Conservation (phyloP, 1,284 basidiomycete species). For the Apiotrichum montevideense region DNA sequence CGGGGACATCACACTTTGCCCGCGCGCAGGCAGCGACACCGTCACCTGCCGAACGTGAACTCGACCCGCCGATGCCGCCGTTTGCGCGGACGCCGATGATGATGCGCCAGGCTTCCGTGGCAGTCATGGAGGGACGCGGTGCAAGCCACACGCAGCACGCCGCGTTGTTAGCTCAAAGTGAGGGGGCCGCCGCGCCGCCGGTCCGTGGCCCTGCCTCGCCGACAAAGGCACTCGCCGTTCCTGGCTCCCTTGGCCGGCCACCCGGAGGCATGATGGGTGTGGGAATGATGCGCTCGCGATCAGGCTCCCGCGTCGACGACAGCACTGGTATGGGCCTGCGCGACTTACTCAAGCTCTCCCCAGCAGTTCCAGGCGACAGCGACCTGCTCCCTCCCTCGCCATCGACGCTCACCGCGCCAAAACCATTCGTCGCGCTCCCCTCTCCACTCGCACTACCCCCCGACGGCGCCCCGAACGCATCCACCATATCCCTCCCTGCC, state of each 20-base stretch:
- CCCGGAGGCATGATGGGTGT: slow-evolving; percentile 12
- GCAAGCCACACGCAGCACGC: slow-evolving; percentile 28
- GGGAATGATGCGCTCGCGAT: slow-evolving; percentile 36
- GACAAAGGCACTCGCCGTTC: slow-evolving; percentile 22
- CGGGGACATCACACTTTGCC: slow-evolving; percentile 3
- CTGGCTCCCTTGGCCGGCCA: slow-evolving; percentile 11
- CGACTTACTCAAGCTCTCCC: slow-evolving; percentile 43
- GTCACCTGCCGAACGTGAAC: slow-evolving; percentile 4
- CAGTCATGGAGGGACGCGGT: slow-evolving; percentile 44
- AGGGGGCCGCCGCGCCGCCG: neutral
- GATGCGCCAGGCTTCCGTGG: slow-evolving; percentile 44
- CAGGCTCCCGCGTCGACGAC: slow-evolving; percentile 33
- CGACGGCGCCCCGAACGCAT: neutral
- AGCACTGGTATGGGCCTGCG: slow-evolving; percentile 29
- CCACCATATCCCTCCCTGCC: neutral
- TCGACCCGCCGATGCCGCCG: slow-evolving; percentile 10
- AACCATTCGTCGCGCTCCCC: slow-evolving; percentile 48
- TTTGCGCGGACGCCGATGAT: slow-evolving; percentile 27
- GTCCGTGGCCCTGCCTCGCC: slow-evolving; percentile 15
- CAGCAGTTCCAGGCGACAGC: slow-evolving; percentile 33
- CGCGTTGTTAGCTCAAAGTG: slow-evolving; percentile 19
- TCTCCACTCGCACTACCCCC: slow-evolving; percentile 49
- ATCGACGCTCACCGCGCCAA: slow-evolving; percentile 47
- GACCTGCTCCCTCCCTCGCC: slow-evolving; percentile 75
- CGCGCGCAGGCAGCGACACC: slow-evolving; percentile 20